Evolutionary conservation across 768 basidiomycete species (phyloP).

Genomic region (Auricularia sp.): DNA sequence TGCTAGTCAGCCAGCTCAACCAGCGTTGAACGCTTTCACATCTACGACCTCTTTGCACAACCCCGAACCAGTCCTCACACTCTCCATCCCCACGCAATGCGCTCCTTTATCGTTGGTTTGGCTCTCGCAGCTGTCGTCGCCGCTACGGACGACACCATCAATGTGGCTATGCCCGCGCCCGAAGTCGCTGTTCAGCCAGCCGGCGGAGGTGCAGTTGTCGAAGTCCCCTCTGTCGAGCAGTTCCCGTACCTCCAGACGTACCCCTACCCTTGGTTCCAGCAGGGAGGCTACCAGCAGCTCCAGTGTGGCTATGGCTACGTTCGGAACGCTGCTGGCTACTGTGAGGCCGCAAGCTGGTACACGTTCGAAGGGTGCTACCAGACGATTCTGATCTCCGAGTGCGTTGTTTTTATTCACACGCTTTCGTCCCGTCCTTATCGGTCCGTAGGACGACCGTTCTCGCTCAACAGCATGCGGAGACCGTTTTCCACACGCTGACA

Average conservation of each 20-base stretch:
- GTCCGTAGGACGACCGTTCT: slow-evolving; percentile 12
- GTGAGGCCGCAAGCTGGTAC: slow-evolving; percentile 41
- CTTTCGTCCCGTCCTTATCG: slow-evolving; percentile 2
- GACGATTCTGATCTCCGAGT: slow-evolving; percentile 47
- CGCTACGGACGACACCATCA: slow-evolving; percentile 45
- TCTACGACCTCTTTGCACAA: slow-evolving; percentile 23
- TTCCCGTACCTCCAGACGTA: slow-evolving; percentile 24
- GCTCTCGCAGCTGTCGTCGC: slow-evolving; percentile 47
- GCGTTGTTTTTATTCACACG: slow-evolving; percentile 4
- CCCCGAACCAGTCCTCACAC: slow-evolving; percentile 8
- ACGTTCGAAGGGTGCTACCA: slow-evolving; percentile 46
- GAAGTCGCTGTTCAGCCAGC: slow-evolving; percentile 5
- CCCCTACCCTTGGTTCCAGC: slow-evolving; percentile 51
- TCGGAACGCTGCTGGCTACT: slow-evolving; percentile 47
- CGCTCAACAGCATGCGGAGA: slow-evolving; percentile 16
- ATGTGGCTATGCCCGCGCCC: slow-evolving; percentile 19
- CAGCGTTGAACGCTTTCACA: slow-evolving; percentile 65
- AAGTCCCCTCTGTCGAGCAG: not conserved
- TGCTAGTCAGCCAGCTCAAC: slow-evolving; percentile 50
- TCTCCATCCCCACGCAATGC: slow-evolving; percentile 39
- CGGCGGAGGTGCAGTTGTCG: slow-evolving; percentile 1
- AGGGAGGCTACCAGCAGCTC: slow-evolving; percentile 56
- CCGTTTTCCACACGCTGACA: slow-evolving; percentile 11
- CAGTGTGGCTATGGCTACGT: slow-evolving; percentile 63
- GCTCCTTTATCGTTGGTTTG: slow-evolving; percentile 49